Evolutionary conservation across 306 rosid species (phyloP).

Genomic region (Begonia loranthoides): DNA sequence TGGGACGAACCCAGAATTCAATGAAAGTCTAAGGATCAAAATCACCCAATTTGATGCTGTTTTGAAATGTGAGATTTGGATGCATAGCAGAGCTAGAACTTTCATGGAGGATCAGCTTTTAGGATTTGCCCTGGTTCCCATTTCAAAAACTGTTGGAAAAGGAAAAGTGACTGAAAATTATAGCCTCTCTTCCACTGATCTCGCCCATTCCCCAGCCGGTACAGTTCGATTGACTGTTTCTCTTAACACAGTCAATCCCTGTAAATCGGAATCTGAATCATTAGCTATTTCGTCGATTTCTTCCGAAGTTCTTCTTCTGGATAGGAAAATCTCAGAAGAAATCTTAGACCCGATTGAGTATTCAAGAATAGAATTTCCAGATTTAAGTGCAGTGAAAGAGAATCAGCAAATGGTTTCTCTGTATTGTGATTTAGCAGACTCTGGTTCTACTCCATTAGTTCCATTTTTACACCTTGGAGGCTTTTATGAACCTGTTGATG

Average conservation of each 20-base stretch:
- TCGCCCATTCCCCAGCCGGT: slow-evolving; percentile 91
- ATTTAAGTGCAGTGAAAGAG: slow-evolving; percentile 47
- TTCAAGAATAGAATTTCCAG: slow-evolving; percentile 81
- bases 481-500: slow-evolving; percentile 30
- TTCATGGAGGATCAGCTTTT: slow-evolving; percentile 81
- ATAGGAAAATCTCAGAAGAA: slow-evolving; percentile 35
- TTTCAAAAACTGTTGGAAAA: slow-evolving; percentile 43
- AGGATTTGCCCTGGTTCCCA: slow-evolving; percentile 73
- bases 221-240: slow-evolving; percentile 49
- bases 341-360: slow-evolving; percentile 52
- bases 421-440: slow-evolving; percentile 40
- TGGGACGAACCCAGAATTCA: slow-evolving; percentile 69
- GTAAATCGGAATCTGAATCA: slow-evolving; percentile 23
- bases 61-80: slow-evolving; percentile 87
- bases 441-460: slow-evolving; percentile 24
- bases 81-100: slow-evolving; percentile 74
- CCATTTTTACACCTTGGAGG: slow-evolving; percentile 73
- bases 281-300: slow-evolving; percentile 55
- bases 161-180: slow-evolving; percentile 57
- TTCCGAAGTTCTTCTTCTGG: slow-evolving; percentile 77
- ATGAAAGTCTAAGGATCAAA: slow-evolving; percentile 57
- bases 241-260: slow-evolving; percentile 22
- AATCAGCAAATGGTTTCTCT: slow-evolving; percentile 73
- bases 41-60: slow-evolving; percentile 60
- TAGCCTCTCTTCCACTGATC: slow-evolving; percentile 89